Evolutionary conservation across 768 basidiomycete genomes (phyloP), one percentile per base, ranked within the genome.

Genomic region (Trametes villosa): DNA sequence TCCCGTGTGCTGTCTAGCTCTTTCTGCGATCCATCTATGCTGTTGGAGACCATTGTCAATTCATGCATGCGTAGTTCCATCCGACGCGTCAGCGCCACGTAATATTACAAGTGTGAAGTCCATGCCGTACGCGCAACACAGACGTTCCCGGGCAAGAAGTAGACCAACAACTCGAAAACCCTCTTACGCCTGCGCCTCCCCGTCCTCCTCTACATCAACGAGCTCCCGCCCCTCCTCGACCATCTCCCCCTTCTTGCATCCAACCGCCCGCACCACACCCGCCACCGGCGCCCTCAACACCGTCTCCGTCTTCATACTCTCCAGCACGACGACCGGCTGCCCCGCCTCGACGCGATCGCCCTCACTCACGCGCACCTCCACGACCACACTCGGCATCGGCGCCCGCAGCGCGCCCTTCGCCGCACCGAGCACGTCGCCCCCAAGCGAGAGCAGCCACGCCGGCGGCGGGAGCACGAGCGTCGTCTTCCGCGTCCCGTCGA

Each of bases 251-350:
- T 90, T 89, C 73, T 77, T 82, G 69, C 92, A 95, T 15, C 84
- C 84, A 15, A 96, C 83, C 45, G 82, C 78, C 66, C 79, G 86
- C 9, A 96, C 87, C 6, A 86, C 76, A 4, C 94, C 95, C 36
- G 82, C 77, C 9, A 77, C 78, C 60, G 86, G 82, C 15, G 92
- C 86, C 54, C 93, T 80, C 64, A 97, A 73, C 41, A 93, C 90
- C 38, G 91, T 96, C 76, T 96, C 94, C 64, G 94, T 97, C 84
- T 98, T 98, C 95, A 97, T 98, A 70, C 94, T 96, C 77, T 96
- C 95, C 69, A 96, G 75, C 6, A 96, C 85, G 30, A 94, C 86
- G 9, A 94, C 81, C 9, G 84, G 84, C 69, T 95, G 90, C 0
- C 92, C 93, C 68, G 83, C 87, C 75, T 88, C 86, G 40, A 97